A percentile compares a stretch with the other conserved stretches of the same genome.
Evolutionary conservation across 2,329 filamentous ascomycete species (phyloP).

Genomic region (Colletotrichum musae): DNA sequence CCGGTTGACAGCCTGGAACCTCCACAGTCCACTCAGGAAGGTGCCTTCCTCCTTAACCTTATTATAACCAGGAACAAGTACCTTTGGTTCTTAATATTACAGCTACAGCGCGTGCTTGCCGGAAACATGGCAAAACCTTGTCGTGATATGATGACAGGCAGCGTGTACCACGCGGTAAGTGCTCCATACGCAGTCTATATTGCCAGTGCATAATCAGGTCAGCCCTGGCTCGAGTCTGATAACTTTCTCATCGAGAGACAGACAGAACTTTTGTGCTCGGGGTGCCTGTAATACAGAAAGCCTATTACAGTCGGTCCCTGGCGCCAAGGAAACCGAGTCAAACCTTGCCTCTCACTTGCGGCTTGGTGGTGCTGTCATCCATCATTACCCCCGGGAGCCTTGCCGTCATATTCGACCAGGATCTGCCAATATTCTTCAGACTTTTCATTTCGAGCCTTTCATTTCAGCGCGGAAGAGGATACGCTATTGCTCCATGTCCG

Average conservation of each 20-base stretch:
- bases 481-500: background rate
- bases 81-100: background rate
- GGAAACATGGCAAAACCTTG: slow-evolving; percentile 12
- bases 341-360: slow-evolving; percentile 12
- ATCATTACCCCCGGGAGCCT: background rate
- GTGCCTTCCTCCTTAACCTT: slow-evolving; percentile 4
- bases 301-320: slow-evolving; percentile 19
- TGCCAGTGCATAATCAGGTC: background rate
- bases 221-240: slow-evolving; percentile 13
- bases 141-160: slow-evolving; percentile 6
- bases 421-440: slow-evolving; percentile 16
- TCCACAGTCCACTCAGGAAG: background rate
- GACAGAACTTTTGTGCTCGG: background rate
- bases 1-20: too few species aligned
- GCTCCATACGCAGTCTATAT: background rate
- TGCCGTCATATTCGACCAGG: slow-evolving; percentile 7
- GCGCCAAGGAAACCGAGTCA: slow-evolving; percentile 10
- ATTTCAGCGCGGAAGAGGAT: slow-evolving; percentile 5
- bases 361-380: slow-evolving; percentile 20
- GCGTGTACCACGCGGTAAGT: background rate
- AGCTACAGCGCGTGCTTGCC: background rate
- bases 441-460: slow-evolving; percentile 5
- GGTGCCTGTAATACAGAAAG: background rate
- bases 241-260: background rate
- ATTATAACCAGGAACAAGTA: background rate